Conservation (phyloP, 2,329 filamentous ascomycete genomes). For the Phyllosticta citrichinensis region DNA sequence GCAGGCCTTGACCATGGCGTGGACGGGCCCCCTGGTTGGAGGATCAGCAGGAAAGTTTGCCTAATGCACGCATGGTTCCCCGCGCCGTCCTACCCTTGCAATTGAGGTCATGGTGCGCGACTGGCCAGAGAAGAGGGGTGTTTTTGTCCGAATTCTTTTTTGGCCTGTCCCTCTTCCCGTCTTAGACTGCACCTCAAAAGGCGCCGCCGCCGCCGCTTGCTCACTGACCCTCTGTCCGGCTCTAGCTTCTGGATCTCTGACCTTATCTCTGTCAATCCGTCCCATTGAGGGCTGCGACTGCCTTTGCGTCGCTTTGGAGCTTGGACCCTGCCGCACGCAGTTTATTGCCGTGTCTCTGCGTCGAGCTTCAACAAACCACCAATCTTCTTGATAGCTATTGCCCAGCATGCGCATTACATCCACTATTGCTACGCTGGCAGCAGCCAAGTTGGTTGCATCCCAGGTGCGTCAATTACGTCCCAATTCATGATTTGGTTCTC, state of each 20-base stretch:
- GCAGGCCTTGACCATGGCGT: background rate
- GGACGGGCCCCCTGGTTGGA: background rate
- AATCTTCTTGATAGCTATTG: background rate
- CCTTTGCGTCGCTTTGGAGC: background rate
- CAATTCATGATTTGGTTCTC: background rate
- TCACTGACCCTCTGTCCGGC: background rate
- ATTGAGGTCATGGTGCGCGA: conserved; percentile 7
- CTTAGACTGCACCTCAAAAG: background rate
- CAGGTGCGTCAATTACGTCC: conserved; percentile 1
- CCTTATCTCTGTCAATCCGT: background rate
- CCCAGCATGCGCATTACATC: conserved; percentile 5
- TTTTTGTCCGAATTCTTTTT: background rate
- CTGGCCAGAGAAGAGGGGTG: background rate
- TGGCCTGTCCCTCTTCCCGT: background rate
- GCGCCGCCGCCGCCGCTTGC: background rate
- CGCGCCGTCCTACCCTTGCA: background rate
- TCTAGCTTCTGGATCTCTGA: background rate
- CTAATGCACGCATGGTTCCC: conserved; percentile 1
- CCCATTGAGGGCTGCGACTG: background rate
- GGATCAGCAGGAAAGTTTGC: conserved; percentile 10
- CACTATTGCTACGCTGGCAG: conserved; percentile 4
- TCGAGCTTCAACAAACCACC: background rate
- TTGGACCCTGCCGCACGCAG: background rate
- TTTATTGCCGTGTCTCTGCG: background rate
- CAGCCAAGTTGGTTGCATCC: background rate